Evolutionary conservation across 2,329 filamentous ascomycete genomes (phyloP), one percentile per base, ranked within the genome.

Genomic region (Leptodontidium sp.): DNA sequence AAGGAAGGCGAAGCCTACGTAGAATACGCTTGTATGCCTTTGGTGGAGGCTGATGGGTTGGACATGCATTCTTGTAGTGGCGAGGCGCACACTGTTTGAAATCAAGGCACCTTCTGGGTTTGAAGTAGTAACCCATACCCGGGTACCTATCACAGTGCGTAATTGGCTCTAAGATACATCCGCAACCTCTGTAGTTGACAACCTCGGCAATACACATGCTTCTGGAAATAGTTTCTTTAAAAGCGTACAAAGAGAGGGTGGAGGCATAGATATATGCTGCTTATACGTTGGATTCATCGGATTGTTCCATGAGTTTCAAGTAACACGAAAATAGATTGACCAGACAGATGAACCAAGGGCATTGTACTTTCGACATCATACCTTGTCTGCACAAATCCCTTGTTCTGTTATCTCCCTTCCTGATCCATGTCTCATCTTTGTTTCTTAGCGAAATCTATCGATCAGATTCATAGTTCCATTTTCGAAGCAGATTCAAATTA

Each of bases 191-290:
- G 38, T 59, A 59, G 15, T 45, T 45, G 35, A 59, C 45, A 12
- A 59, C 57, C 12, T 59, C 35, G 14, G 57, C 57, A 7, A 59
- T 17, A 29, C 57, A 59, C 57, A 59, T 59, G n/a, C 38, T 45
- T 15, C 1, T 2, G 12, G 7, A 32, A 32, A 4, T 32, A 32
- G 29, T 32, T 32, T 32, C 29, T 32, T 43, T 26, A n/a, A 38
- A 17, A 12, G 9, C 7, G 9, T n/a, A 24, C n/a, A 4, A 6
- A 12, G 38, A 40, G 38, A 50, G 6, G n/a, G 21, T 4, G 7
- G 8, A 50, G 17, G 9, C 5, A 50, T 0, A 5, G n/a, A 50
- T 50, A 2, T 50, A 50, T 24, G 17, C n/a, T 50, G 47, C 3
- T 11, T 50, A n/a, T 7, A 49, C 2, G 4, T n/a, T 2, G n/a